Conservation (phyloP, 345 rosid genomes). For the Citrus reticulata region DNA sequence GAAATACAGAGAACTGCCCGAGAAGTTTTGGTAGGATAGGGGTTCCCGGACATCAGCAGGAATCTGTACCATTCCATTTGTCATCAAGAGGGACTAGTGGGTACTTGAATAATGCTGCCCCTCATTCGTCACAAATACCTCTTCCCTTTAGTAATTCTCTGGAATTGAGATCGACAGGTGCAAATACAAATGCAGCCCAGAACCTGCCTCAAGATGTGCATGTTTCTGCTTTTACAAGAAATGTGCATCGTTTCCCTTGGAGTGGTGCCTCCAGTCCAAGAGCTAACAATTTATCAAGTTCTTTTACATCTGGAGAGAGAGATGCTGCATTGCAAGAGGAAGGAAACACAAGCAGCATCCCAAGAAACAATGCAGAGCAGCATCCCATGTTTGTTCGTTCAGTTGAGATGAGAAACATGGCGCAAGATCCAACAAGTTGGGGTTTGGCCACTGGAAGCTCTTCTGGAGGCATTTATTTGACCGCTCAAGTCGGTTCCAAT, state of each 20-base stretch:
- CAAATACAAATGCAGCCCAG: constrained; percentile 38
- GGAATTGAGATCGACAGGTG: constrained; percentile 44
- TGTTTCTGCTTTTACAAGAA: constrained; percentile 51
- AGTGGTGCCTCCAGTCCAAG: constrained; percentile 47
- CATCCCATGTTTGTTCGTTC: constrained; percentile 51
- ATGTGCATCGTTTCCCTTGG: constrained; percentile 47
- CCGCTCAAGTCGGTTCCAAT: constrained; percentile 39
- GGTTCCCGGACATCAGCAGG: constrained; percentile 52
- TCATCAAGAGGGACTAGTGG: constrained; percentile 41
- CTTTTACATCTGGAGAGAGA: constrained; percentile 37
- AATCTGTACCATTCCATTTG: constrained; percentile 39
- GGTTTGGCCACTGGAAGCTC: constrained; percentile 51
- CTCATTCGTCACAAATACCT: constrained; percentile 38
- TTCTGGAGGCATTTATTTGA: constrained; percentile 41
- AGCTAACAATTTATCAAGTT: constrained; percentile 38
- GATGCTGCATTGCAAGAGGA: constrained; percentile 46
- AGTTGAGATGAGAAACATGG: constrained; percentile 47
- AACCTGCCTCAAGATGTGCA: constrained; percentile 43
- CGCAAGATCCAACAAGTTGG: constrained; percentile 66
- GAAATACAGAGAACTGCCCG: constrained; percentile 29
- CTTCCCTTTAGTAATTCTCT: constrained; percentile 36
- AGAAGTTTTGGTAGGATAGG: constrained; percentile 47
- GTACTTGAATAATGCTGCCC: constrained; percentile 35
- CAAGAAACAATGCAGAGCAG: constrained; percentile 51
- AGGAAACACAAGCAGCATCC: constrained; percentile 39